Conservation (phyloP, 1,139 yeast species). For the Debaryomycetaceae sp. region DNA sequence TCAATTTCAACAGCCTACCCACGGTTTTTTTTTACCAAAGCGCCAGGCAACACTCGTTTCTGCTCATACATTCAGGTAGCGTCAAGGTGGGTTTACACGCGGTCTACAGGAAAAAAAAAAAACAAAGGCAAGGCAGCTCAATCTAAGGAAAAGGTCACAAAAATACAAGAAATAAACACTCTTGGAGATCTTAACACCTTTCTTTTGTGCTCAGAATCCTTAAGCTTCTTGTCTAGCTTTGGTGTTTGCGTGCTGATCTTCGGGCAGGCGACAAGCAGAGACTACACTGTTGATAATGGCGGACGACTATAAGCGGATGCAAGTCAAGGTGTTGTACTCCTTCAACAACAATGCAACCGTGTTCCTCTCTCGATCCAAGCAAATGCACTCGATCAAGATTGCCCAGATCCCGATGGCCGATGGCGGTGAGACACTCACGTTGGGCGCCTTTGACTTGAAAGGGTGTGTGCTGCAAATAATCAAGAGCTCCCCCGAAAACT, state of each 20-base stretch:
- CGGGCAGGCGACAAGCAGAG: background rate
- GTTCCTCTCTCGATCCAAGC: conserved; percentile 52
- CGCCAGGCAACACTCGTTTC: too few species aligned
- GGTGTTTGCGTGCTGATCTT: too few species aligned
- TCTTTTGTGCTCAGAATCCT: too few species aligned
- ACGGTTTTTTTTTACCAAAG: too few species aligned
- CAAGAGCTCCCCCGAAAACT: conserved; percentile 56
- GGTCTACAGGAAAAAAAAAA: conserved; percentile 1
- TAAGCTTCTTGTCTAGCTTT: too few species aligned
- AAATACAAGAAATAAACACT: too few species aligned
- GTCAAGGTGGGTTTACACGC: too few species aligned
- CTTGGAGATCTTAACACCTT: too few species aligned
- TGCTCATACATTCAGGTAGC: too few species aligned
- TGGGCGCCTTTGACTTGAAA: conserved; percentile 56
- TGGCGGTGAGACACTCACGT: conserved; percentile 33
- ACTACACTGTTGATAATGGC: conserved; percentile 9
- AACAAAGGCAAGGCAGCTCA: background rate
- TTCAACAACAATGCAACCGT: conserved; percentile 55
- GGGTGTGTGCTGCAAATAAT: conserved; percentile 49
- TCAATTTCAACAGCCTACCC: too few species aligned
- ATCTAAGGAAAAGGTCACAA: too few species aligned
- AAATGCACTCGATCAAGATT: conserved; percentile 42
- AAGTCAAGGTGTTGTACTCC: conserved; percentile 57
- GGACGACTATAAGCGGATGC: conserved; percentile 37
- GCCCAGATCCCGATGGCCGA: conserved; percentile 37